phyloP scores from a whole-genome alignment of 2,329 filamentous ascomycete genomes.

The Exophiala alcalophila region DNA sequence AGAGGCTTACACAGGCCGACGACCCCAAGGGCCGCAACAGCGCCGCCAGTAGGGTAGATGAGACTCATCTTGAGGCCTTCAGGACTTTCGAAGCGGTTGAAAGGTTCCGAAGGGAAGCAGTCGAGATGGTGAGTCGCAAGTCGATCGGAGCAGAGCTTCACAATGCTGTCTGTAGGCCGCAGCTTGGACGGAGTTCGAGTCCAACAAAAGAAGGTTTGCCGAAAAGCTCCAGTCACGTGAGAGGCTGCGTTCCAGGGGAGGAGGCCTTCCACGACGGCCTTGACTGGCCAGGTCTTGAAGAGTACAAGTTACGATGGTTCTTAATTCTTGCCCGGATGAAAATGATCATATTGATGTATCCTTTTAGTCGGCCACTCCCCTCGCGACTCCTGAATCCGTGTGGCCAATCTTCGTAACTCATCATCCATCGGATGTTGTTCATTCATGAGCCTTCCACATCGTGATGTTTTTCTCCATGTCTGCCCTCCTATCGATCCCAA shows the following conservation, averaged over 20 bases:
- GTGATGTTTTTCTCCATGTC: constrained; percentile 50
- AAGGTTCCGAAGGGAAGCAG: too few relatives aligned
- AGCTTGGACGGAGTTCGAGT: constrained; percentile 10
- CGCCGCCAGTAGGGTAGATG: constrained; percentile 66
- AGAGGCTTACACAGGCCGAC: constrained; percentile 71
- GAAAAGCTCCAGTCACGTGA: constrained; percentile 10
- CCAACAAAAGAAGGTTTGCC: constrained; percentile 14
- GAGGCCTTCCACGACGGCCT: too few relatives aligned
- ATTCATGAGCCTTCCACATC: constrained; percentile 55
- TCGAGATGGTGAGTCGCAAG: too few relatives aligned
- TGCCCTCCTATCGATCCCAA: constrained; percentile 51
- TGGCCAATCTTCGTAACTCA: constrained; percentile 8
- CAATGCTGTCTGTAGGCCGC: constrained; percentile 17
- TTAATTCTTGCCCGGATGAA: too few relatives aligned
- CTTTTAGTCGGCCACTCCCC: too few relatives aligned
- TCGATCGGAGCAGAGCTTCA: constrained; percentile 3
- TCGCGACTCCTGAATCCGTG: constrained; percentile 7
- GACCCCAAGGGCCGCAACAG: constrained; percentile 65
- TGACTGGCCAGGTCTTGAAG: too few relatives aligned
- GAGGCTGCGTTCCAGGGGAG: constrained; percentile 7
- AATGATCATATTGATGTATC: too few relatives aligned
- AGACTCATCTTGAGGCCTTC: constrained; percentile 62
- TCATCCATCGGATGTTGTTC: constrained; percentile 14
- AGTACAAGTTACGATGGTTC: too few relatives aligned
- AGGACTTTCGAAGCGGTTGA: neutral